Base-by-base conservation (phyloP, 2,329 filamentous ascomycete genomes). In the Venturia aucupariae region DNA sequence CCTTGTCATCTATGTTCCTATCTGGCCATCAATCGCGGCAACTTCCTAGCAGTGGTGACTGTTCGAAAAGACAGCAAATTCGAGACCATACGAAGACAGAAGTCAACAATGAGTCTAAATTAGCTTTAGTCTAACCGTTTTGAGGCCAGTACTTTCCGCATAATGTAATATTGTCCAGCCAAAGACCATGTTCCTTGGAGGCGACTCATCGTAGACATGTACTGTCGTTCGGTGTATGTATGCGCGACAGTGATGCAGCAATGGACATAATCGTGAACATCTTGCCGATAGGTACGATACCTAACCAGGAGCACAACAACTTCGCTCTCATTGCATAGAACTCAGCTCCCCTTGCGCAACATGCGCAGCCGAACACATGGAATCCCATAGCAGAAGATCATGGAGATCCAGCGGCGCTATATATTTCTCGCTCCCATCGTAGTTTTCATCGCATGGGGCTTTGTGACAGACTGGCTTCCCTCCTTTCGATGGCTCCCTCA, bases 361-460 rank as follows among this genome's bases (percentile, higher is more conserved):
- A 35, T 57, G 51, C 51, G 51, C 51, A 35, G 51, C 51, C 51
- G 30, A 57, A 57, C 30, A 30, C 27, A 57, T 57, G 51, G 51
- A 57, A 57, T 35, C 51, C 51, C 51, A 35, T 57, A 57, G 27
- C 51, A 57, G 15, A 32, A 32, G 35, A 57, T 35, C 51, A 65
- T 65, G 64, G 64, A 63, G 63, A 81, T 90, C 79, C 85, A 85
- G 81, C 84, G 85, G 79, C 86, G 84, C 82, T 83, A 92, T 83
- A 82, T 87, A 75, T 81, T 85, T 74, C 75, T 89, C 76, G 86
- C 86, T 75, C 83, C 82, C 75, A 75, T 88, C 74, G 86, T 82
- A 75, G 83, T 81, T 75, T 90, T 96, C 76, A 80, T 97, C 74
- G 88, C 90, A 74, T 97, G 93, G 93, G 90, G 90, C 67, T 88